A percentile compares a stretch with the other conserved stretches of the same genome.
phyloP scores from a whole-genome alignment of 2,329 filamentous ascomycete genomes.

The Bipolaris bicolor region DNA sequence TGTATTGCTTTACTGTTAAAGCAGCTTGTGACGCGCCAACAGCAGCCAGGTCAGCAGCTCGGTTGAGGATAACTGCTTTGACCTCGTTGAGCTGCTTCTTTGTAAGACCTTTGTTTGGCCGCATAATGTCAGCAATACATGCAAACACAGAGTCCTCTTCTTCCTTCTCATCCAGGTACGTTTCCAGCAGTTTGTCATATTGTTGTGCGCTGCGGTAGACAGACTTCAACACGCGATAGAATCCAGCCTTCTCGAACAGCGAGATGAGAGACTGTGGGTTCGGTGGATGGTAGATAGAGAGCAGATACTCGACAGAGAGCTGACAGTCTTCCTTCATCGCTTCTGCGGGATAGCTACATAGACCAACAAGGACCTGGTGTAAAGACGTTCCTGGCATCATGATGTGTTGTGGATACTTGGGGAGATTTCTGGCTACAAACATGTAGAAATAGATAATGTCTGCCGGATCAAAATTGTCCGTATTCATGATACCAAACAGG shows the following conservation, averaged over 20 bases:
- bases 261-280: conserved; percentile 78
- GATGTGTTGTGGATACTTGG: conserved; percentile 96
- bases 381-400: conserved; percentile 86
- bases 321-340: conserved; percentile 92
- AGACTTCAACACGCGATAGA: conserved; percentile 90
- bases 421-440: conserved; percentile 94
- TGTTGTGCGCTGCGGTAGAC: conserved; percentile 81
- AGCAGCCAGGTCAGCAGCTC: conserved; percentile 69
- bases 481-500: conserved; percentile 86
- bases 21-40: conserved; percentile 72
- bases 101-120: conserved; percentile 65
- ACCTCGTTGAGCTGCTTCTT: conserved; percentile 77
- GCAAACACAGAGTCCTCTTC: conserved; percentile 78
- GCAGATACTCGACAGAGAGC: conserved; percentile 92
- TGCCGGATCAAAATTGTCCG: conserved; percentile 73
- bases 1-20: conserved; percentile 65
- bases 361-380: conserved; percentile 76
- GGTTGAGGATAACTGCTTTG: conserved; percentile 67
- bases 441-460: conserved; percentile 97
- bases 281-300: conserved; percentile 91
- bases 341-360: conserved; percentile 82
- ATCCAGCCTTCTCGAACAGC: conserved; percentile 77
- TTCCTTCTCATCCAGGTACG: conserved; percentile 84
- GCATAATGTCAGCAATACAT: conserved; percentile 77
- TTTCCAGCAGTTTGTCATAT: conserved; percentile 76